phyloP scores from a whole-genome alignment of 1,139 yeast genomes.

The Yamadazyma spencermartinsiae region DNA sequence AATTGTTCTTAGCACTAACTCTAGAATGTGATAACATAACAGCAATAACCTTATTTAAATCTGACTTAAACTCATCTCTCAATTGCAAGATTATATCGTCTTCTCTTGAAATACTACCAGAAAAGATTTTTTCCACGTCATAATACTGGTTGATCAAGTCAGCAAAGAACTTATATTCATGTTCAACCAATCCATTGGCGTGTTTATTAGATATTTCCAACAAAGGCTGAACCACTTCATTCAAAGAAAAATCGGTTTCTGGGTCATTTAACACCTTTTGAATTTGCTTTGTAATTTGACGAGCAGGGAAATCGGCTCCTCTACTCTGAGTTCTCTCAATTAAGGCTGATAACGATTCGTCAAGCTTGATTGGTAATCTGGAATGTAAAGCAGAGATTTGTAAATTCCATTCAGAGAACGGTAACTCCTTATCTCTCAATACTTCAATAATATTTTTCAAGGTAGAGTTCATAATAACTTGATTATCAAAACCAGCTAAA shows the following conservation, averaged over 20 bases:
- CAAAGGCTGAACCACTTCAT: slow-evolving; percentile 69
- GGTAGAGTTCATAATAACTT: slow-evolving; percentile 85
- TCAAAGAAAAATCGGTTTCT: slow-evolving; percentile 50
- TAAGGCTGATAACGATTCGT: slow-evolving; percentile 61
- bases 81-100: slow-evolving; percentile 83
- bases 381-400: slow-evolving; percentile 90
- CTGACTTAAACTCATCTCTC: slow-evolving; percentile 84
- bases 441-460: slow-evolving; percentile 70
- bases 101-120: slow-evolving; percentile 72
- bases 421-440: slow-evolving; percentile 77
- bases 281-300: slow-evolving; percentile 65
- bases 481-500: slow-evolving; percentile 90
- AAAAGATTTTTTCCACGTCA: slow-evolving; percentile 74
- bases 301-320: slow-evolving; percentile 89
- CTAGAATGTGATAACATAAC: slow-evolving; percentile 87
- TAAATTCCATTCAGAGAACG: slow-evolving; percentile 88
- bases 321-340: slow-evolving; percentile 70
- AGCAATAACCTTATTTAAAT: slow-evolving; percentile 68
- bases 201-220: slow-evolving; percentile 69
- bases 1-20: slow-evolving; percentile 89
- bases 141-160: slow-evolving; percentile 69
- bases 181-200: slow-evolving; percentile 73
- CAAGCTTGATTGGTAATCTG: slow-evolving; percentile 78
- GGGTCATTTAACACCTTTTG: slow-evolving; percentile 54
- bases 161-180: slow-evolving; percentile 78